Evolutionary conservation across 805 yeast genomes (phyloP).

Genomic region (Alloascoidea africana): DNA sequence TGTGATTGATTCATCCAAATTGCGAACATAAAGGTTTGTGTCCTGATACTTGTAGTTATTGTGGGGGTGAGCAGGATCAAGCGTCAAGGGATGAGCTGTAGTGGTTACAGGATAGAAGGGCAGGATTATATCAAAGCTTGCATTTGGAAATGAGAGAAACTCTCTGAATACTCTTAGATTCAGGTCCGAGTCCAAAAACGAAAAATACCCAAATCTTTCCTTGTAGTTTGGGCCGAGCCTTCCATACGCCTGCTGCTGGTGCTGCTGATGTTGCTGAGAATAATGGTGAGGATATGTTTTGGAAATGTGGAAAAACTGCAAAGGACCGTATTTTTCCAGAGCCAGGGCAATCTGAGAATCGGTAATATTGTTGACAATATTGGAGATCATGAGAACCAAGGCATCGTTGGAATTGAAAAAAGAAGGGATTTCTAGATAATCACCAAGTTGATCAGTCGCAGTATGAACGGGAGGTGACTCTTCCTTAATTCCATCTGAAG

Average conservation of each 20-base stretch:
- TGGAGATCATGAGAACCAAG: not conserved
- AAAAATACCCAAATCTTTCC: not conserved
- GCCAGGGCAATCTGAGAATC: not conserved
- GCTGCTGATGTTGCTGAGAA: not conserved
- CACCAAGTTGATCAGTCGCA: not conserved
- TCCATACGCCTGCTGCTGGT: not conserved
- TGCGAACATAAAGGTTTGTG: conserved; percentile 91
- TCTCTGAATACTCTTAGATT: not conserved
- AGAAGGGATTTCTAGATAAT: too few relatives aligned
- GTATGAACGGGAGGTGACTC: not conserved
- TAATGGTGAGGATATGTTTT: not conserved
- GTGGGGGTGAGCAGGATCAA: conserved; percentile 58
- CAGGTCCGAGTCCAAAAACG: not conserved
- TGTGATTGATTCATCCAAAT: conserved; percentile 86
- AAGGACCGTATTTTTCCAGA: not conserved
- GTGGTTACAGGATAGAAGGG: not conserved
- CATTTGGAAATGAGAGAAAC: not conserved
- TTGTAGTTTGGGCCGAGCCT: not conserved
- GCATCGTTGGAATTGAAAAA: not conserved
- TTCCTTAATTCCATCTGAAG: not conserved
- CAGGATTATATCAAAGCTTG: not conserved
- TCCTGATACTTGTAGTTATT: conserved; percentile 91
- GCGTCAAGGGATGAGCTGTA: not conserved
- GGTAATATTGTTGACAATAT: not conserved
- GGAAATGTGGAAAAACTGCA: not conserved